phyloP scores from a whole-genome alignment of 2,329 filamentous ascomycete species.

The Aureobasidium sp. region DNA sequence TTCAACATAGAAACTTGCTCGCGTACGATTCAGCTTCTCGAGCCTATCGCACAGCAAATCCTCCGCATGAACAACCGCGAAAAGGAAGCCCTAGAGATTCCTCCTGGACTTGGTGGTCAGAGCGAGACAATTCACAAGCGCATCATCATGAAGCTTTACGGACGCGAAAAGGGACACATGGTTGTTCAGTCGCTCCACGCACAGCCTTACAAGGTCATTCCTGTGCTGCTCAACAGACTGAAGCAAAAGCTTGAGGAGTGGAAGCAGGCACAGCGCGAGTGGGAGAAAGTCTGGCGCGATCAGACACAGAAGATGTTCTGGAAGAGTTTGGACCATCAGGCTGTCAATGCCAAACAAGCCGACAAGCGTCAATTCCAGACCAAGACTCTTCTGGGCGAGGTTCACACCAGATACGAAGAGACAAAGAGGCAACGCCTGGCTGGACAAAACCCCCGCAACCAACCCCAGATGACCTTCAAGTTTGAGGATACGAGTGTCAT shows the following conservation, averaged over 20 bases:
- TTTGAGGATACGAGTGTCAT: slow-evolving; percentile 54
- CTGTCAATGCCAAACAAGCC: slow-evolving; percentile 74
- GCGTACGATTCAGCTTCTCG: slow-evolving; percentile 90
- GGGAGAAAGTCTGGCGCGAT: slow-evolving; percentile 97
- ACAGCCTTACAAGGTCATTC: slow-evolving; percentile 77
- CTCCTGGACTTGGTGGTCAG: slow-evolving; percentile 76
- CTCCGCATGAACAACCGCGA: slow-evolving; percentile 65
- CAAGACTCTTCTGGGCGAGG: slow-evolving; percentile 82
- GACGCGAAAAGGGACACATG: slow-evolving; percentile 68
- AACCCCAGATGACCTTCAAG: slow-evolving; percentile 60
- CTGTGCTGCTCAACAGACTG: slow-evolving; percentile 75
- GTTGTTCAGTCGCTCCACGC: slow-evolving; percentile 82
- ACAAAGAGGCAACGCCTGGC: slow-evolving; percentile 60
- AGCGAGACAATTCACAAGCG: slow-evolving; percentile 96
- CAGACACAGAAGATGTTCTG: slow-evolving; percentile 94
- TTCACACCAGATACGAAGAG: slow-evolving; percentile 89
- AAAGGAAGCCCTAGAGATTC: slow-evolving; percentile 66
- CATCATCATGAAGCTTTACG: slow-evolving; percentile 96
- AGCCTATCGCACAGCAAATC: slow-evolving; percentile 88
- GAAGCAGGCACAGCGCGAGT: slow-evolving; percentile 93
- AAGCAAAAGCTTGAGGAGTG: slow-evolving; percentile 98
- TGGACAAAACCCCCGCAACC: slow-evolving; percentile 18
- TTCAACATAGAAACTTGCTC: slow-evolving; percentile 95
- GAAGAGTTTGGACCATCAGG: slow-evolving; percentile 94
- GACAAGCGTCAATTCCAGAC: slow-evolving; percentile 89